These are phyloP conservation scores for Lippia alba DNA, from an alignment of 305 asterid genomes.

Conservation along the genomic window DNA sequence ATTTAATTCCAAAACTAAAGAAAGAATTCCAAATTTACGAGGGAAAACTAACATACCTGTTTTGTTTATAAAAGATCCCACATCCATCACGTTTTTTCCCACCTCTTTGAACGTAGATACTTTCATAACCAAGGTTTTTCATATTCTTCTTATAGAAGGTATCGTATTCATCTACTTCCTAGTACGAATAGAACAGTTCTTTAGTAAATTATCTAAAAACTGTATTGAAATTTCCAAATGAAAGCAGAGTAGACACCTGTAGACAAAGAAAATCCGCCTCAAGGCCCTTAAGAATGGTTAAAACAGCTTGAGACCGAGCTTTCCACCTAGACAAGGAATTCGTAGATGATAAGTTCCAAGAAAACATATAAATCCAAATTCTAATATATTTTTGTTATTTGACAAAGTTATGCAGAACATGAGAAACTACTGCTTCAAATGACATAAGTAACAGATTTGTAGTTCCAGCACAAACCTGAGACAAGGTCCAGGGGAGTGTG, in stretches of 20 bases:
- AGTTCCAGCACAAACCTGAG: slow-evolving; percentile 60
- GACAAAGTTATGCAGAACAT: neutral
- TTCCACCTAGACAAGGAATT: slow-evolving; percentile 72
- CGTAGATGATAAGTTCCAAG: slow-evolving; percentile 10
- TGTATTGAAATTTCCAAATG: slow-evolving; percentile 1
- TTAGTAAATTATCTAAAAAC: slow-evolving; percentile 6
- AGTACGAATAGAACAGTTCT: slow-evolving; percentile 29
- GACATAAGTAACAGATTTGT: slow-evolving; percentile 2
- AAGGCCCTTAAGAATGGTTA: slow-evolving; percentile 69
- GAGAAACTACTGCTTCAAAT: slow-evolving; percentile 5
- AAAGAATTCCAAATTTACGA: neutral
- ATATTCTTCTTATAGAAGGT: slow-evolving; percentile 76
- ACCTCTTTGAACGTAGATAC: slow-evolving; percentile 76
- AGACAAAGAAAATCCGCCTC: slow-evolving; percentile 84
- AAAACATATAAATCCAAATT: slow-evolving; percentile 11
- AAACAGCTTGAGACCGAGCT: slow-evolving; percentile 78
- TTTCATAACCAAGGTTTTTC: slow-evolving; percentile 80
- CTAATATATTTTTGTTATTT: neutral
- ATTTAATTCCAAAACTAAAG: neutral
- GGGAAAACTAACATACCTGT: slow-evolving; percentile 48
- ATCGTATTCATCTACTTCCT: slow-evolving; percentile 95
- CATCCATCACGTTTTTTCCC: slow-evolving; percentile 95
- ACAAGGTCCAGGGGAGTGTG: slow-evolving; percentile 84
- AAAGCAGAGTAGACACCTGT: slow-evolving; percentile 58
- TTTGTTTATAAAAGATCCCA: slow-evolving; percentile 75